phyloP scores from a whole-genome alignment of 768 basidiomycete genomes.

The Tulasnella sp. region DNA sequence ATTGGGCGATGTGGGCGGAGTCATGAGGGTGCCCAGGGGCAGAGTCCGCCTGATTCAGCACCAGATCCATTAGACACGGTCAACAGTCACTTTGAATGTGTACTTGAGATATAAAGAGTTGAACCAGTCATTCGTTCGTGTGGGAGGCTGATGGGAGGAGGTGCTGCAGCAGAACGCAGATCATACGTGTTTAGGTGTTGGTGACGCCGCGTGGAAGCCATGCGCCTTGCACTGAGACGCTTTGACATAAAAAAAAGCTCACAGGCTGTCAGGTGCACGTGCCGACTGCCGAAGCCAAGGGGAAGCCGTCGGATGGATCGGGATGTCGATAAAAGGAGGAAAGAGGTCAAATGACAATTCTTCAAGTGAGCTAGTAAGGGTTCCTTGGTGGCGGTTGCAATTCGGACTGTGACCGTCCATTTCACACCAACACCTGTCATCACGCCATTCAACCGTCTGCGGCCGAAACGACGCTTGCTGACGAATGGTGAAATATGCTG shows the following conservation, averaged over 20 bases:
- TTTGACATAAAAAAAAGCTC: conserved; percentile 1
- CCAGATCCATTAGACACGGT: too few relatives aligned
- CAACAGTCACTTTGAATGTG: neutral
- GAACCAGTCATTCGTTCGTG: too few relatives aligned
- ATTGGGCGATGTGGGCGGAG: neutral
- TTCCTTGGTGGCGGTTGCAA: neutral
- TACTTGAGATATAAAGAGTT: too few relatives aligned
- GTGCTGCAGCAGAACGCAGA: neutral
- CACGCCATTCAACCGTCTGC: too few relatives aligned
- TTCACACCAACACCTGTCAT: neutral
- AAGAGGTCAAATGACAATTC: neutral
- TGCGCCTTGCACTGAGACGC: neutral
- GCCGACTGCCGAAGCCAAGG: conserved; percentile 1
- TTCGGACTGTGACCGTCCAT: neutral
- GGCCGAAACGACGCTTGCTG: too few relatives aligned
- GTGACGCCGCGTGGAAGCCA: neutral
- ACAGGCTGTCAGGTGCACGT: neutral
- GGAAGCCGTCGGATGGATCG: neutral
- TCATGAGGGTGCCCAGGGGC: neutral
- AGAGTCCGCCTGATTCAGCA: too few relatives aligned
- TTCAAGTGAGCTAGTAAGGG: neutral
- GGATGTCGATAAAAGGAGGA: neutral
- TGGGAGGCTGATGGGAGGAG: too few relatives aligned
- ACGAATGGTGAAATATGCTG: neutral
- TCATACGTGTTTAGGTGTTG: neutral